Evolutionary conservation across 1,284 basidiomycete genomes (phyloP).

Genomic region (Chalciporus sp.): DNA sequence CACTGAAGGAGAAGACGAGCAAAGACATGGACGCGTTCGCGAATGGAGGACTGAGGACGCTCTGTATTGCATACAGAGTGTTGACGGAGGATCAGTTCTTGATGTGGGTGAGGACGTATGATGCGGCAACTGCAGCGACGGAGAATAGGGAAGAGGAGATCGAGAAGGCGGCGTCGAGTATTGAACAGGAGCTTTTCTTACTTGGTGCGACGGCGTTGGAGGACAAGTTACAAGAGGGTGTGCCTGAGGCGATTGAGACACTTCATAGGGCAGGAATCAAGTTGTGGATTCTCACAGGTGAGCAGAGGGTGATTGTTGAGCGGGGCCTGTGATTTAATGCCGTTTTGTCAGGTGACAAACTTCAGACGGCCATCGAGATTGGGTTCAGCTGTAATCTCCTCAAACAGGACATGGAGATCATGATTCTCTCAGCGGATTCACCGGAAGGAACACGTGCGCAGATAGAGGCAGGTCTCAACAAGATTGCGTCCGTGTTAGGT

Average conservation of each 20-base stretch:
- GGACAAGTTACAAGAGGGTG: slow-evolving; percentile 96
- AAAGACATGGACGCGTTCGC: slow-evolving; percentile 93
- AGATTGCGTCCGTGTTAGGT: slow-evolving; percentile 82
- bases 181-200: slow-evolving; percentile 83
- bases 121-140: slow-evolving; percentile 76
- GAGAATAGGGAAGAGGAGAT: slow-evolving; percentile 88
- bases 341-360: slow-evolving; percentile 77
- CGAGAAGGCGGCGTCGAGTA: slow-evolving; percentile 82
- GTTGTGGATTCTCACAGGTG: slow-evolving; percentile 91
- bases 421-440: slow-evolving; percentile 92
- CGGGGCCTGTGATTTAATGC: not conserved
- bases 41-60: slow-evolving; percentile 88
- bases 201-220: slow-evolving; percentile 95
- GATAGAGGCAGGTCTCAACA: slow-evolving; percentile 93
- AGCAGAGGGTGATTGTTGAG: slow-evolving; percentile 20
- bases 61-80: slow-evolving; percentile 87
- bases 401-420: slow-evolving; percentile 91
- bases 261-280: slow-evolving; percentile 95
- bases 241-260: slow-evolving; percentile 93
- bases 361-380: slow-evolving; percentile 98
- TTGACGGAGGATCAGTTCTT: slow-evolving; percentile 84
- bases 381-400: slow-evolving; percentile 91
- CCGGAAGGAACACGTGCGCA: slow-evolving; percentile 78
- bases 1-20: slow-evolving; percentile 76
- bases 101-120: slow-evolving; percentile 81